Evolutionary conservation across 2,329 filamentous ascomycete genomes (phyloP), one percentile per base, ranked within the genome.

Genomic region (Aspergillus bombycis): DNA sequence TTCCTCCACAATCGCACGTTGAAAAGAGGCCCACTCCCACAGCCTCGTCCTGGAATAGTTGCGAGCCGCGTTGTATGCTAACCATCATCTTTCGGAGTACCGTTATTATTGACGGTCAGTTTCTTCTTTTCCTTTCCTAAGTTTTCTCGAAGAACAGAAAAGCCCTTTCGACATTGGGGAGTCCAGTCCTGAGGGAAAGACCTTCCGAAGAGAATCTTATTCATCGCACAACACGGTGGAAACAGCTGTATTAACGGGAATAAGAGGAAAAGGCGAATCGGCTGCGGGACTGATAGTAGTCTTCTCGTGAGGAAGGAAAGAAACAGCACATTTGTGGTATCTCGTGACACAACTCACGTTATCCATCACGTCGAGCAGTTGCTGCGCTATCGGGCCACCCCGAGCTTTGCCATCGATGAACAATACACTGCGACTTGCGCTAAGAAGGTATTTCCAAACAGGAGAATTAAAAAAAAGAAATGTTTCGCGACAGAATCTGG

Each of bases 11-110:
- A 55, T 64, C 57, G 64, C 68, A 68, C 64, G 43, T 62, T 69
- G 62, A 69, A 68, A 67, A 68, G 64, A 65, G 60, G 60, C 56
- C 58, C 58, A 56, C 57, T 65, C 65, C 68, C 67, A 60, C 62
- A 45, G 54, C 12, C 30, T 57, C 53, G 48, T 28, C 46, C 23
- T 36, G 32, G 48, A 26, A 10, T 52, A 30, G 57, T 38, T 53
- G 57, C 46, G 23, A 32, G 46, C 26, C 32, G 45, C 21, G n/a
- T 30, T 41, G 30, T 58, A 36, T 58, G 56, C 28, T 48, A 10
- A 36, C 48, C 45, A 34, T 23, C 10, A 46, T 59, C n/a, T 32
- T 14, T 21, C 32, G 43, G 21, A 52, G 32, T 41, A 59, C 52
- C 32, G 45, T 59, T 46, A n/a, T 54, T 11, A 21, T 54, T 50